These are phyloP conservation scores for Leccinum subgranulosum DNA, from an alignment of 768 basidiomycete species.

Conservation along the genomic window DNA sequence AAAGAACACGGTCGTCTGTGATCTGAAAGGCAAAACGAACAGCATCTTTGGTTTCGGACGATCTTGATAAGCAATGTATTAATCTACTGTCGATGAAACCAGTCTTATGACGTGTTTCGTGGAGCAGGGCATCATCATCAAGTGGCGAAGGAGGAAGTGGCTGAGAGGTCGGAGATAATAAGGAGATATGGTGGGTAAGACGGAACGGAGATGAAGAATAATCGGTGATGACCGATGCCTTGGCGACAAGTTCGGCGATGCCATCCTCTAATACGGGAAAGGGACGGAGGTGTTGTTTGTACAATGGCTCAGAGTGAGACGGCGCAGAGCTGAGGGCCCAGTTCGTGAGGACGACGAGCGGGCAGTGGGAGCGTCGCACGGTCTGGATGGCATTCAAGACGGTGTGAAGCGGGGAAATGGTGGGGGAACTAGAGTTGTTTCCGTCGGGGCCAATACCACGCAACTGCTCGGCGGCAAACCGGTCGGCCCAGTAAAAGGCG, in stretches of 20 bases:
- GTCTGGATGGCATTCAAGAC: conserved; percentile 46
- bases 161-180: conserved; percentile 25
- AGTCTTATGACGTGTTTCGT: conserved; percentile 20
- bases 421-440: conserved; percentile 4
- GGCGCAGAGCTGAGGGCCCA: conserved; percentile 47
- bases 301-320: conserved; percentile 30
- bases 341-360: conserved; percentile 57
- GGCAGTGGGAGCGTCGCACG: conserved; percentile 47
- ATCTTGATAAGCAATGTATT: conserved; percentile 29
- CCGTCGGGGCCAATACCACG: conserved; percentile 22
- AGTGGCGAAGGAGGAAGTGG: conserved; percentile 11
- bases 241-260: conserved; percentile 14
- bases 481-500: conserved; percentile 76
- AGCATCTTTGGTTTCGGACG: conserved; percentile 17
- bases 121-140: conserved; percentile 12
- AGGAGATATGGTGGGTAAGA: conserved; percentile 40
- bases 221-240: conserved; percentile 7
- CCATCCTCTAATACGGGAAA: conserved; percentile 33
- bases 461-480: conserved; percentile 57
- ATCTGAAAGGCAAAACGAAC: conserved; percentile 26
- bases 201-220: conserved; percentile 26
- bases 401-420: conserved; percentile 38
- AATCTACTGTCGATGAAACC: conserved; percentile 15
- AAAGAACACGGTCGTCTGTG: conserved; percentile 15
- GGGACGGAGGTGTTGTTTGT: conserved; percentile 52